Evolutionary conservation across 305 asterid species (phyloP).

Genomic region (Solanum hybrid): DNA sequence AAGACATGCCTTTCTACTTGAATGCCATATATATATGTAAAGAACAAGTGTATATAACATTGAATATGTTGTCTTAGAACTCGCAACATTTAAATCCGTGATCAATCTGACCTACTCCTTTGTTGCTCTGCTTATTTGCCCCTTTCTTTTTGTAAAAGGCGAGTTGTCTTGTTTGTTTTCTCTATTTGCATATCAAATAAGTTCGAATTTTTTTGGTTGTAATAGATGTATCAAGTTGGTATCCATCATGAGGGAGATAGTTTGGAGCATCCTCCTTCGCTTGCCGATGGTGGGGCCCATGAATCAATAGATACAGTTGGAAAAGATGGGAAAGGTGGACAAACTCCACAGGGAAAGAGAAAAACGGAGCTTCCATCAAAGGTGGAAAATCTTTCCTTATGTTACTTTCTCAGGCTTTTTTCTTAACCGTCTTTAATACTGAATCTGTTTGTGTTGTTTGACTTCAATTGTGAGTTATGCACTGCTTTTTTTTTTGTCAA

Average conservation of each 20-base stretch:
- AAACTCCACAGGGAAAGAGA: not conserved
- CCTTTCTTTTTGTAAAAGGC: not conserved
- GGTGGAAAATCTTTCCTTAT: slow-evolving; percentile 18
- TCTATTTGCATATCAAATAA: not conserved
- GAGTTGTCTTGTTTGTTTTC: not conserved
- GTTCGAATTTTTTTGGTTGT: not conserved
- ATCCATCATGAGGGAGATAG: slow-evolving; percentile 34
- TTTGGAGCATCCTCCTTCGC: slow-evolving; percentile 20
- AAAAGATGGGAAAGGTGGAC: slow-evolving; percentile 28
- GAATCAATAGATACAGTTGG: slow-evolving; percentile 24
- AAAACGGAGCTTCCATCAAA: slow-evolving; percentile 16
- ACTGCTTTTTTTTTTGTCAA: not conserved
- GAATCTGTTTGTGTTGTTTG: not conserved
- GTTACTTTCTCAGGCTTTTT: not conserved
- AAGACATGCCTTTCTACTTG: not conserved
- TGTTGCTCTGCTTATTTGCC: not conserved
- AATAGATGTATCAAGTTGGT: slow-evolving; percentile 42
- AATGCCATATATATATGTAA: not conserved
- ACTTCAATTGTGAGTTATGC: not conserved
- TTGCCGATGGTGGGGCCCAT: slow-evolving; percentile 22
- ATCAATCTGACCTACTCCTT: not conserved
- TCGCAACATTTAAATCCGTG: not conserved
- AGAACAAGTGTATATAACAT: not conserved
- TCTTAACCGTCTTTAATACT: not conserved
- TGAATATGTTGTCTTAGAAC: not conserved